These are phyloP conservation scores for grape (Vitis vinifera) DNA, from an alignment of 164 flowering plant species.

Conservation along the genomic window DNA sequence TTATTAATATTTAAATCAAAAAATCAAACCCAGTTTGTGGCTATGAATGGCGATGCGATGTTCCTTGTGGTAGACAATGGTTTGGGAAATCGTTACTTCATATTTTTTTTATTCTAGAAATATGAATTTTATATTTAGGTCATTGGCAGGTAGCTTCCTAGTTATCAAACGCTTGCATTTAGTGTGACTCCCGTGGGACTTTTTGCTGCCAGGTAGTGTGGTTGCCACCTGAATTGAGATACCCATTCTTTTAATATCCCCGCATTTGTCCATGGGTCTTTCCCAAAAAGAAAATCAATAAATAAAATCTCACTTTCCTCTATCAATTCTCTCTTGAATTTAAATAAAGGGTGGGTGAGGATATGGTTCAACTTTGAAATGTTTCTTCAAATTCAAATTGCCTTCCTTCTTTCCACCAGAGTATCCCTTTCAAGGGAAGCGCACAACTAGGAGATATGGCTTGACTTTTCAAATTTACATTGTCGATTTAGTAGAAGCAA, in stretches of 20 bases:
- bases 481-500: no score
- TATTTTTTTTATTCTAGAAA: not conserved
- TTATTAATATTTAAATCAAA: not conserved
- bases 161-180: not conserved
- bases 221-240: not conserved
- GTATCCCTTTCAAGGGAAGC: no score
- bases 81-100: slow-evolving; percentile 12
- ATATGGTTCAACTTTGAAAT: no score
- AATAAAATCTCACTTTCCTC: no score
- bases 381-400: no score
- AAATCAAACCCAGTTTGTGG: not conserved
- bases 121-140: not conserved
- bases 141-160: not conserved
- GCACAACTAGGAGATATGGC: no score
- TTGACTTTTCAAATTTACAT: no score
- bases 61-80: not conserved
- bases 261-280: no score
- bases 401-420: no score
- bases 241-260: not conserved
- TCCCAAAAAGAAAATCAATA: no score
- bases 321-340: no score
- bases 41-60: not conserved
- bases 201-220: not conserved
- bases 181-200: not conserved
- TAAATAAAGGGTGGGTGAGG: no score